Base-by-base conservation (phyloP, 1,284 basidiomycete species). In the Apiotrichum gracile region DNA sequence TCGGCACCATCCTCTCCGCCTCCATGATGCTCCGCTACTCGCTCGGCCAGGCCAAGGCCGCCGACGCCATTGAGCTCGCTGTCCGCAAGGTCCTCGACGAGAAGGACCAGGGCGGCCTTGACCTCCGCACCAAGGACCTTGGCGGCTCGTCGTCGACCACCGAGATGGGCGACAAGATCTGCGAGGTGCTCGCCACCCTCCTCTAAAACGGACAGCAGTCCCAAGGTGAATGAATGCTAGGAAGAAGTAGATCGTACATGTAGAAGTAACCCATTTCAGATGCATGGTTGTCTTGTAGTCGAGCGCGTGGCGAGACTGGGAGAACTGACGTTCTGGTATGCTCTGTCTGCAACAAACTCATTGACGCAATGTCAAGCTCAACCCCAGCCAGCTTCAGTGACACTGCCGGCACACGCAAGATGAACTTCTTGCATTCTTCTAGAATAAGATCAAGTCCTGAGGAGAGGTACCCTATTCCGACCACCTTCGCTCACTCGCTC, bases 1-100 rank as follows among this genome's bases (percentile, higher is more conserved):
- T 97, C 54, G 92, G 92, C 21, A 86, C 92, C 25, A 96, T 97
- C 68, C 87, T 92, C 58, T 94, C 91, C 19, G 91, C 93, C 2
- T 89, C 92, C 5, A 80, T 97, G 64, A 90, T 96, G 85, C 82
- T 97, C 51, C 78, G 94, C 25, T 47, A 98, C 46, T 47, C 37
- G 37, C 49, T 49, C 34, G 46, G 46, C 34, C 46, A 47, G 46
- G 34, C 46, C 46, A 47, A 47, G 46, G 46, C 46, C 35, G 46
- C 46, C 46, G 46, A 47, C 29, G 84, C 87, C 25, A 86, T 99
- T 60, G 96, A 98, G 74, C 74, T 78, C 37, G 91, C 94, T 9
- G 93, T 98, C 12, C 80, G 86, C 57, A 91, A 86, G 73, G 90
- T 90, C 16, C 79, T 99, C 24, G 96, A 98, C 73, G 77, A 80